Base-by-base conservation (phyloP, 192 early-diverging fungal genomes). In the Glomus cerebriforme region DNA sequence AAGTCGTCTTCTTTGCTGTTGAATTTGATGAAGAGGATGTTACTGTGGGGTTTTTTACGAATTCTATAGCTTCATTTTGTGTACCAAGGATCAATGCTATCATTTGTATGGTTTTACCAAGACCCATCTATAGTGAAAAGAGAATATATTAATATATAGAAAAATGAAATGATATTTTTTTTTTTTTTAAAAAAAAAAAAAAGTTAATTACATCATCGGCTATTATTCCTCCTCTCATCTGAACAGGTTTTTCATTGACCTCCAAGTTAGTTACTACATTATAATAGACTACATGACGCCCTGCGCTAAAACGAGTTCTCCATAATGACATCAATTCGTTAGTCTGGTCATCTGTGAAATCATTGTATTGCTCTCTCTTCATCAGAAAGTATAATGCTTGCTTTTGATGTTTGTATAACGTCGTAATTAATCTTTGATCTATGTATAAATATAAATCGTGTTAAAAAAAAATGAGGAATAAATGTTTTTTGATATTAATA, bases 381-480 rank as follows among this genome's bases (percentile, higher is more conserved):
- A 89, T 70, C 88, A 96, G 90, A 79, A 94, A 96, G 79, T 88
- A 87, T 7, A 96, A 87, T 3, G 93, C 95, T 81, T 96, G 95
- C 73, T 91, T 91, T 75, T 96, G 95, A 82, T 96, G 93, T 72
- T 89, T 83, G 66, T 92, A 92, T 85, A 96, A 80, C n/a, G 71
- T 79, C 1, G 95, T 89, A 26, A 65, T 59, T 62, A 68, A n/a
- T 35, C 66, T 29, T n/a, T 31, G 7, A 68, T 68, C 66, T 68
- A 37, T 9, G 24, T 2, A 17, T 66, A 24, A 12, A 62, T 17
- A 2, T n/a, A 65, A 65, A 65, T 31, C 32, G 13, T 15, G 6
- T 29, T 31, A 5, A 31, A 31, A n/a, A n/a, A 65, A 32, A 31
- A 65, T 65, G 13, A 1, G 22, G 63, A 65, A 65, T 15, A 65